Conservation (phyloP, 225 moss, liverwort and hornwort species). For the Asterella californica region DNA sequence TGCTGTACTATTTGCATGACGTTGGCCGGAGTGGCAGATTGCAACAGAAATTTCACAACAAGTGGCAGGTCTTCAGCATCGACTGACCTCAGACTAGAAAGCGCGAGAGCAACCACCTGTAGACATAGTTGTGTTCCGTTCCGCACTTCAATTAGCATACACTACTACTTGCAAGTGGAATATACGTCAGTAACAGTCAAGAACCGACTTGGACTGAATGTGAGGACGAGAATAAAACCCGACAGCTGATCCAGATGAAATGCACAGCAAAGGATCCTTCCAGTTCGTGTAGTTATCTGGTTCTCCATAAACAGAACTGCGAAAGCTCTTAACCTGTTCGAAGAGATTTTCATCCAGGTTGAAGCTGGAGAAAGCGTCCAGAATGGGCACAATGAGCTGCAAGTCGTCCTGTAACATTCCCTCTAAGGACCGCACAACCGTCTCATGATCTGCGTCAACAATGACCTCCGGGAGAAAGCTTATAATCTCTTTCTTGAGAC, state of each 20-base stretch:
- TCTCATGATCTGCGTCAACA: constrained; percentile 81
- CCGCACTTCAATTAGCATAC: not conserved
- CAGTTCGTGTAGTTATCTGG: not conserved
- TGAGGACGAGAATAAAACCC: not conserved
- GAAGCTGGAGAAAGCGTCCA: constrained; percentile 84
- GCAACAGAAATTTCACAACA: constrained; percentile 77
- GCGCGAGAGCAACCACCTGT: constrained; percentile 74
- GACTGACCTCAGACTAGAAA: constrained; percentile 68
- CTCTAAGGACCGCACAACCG: constrained; percentile 74
- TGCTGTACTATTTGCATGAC: constrained; percentile 69
- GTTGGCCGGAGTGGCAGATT: constrained; percentile 64
- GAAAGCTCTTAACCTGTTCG: constrained; percentile 51
- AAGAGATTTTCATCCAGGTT: constrained; percentile 71
- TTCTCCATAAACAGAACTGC: not conserved
- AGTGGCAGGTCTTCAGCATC: constrained; percentile 88
- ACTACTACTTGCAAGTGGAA: too few relatives aligned
- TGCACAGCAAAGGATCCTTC: not conserved
- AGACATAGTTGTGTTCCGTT: not conserved
- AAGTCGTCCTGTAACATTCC: constrained; percentile 80
- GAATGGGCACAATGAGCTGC: constrained; percentile 76
- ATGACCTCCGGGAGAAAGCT: constrained; percentile 85
- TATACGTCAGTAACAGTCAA: not conserved
- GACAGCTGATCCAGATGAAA: too few relatives aligned
- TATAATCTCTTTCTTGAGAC: constrained; percentile 80
- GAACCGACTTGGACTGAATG: not conserved